These are phyloP conservation scores for Perilla frutescens DNA, from an alignment of 257 asterid species.

Conservation along the genomic window DNA sequence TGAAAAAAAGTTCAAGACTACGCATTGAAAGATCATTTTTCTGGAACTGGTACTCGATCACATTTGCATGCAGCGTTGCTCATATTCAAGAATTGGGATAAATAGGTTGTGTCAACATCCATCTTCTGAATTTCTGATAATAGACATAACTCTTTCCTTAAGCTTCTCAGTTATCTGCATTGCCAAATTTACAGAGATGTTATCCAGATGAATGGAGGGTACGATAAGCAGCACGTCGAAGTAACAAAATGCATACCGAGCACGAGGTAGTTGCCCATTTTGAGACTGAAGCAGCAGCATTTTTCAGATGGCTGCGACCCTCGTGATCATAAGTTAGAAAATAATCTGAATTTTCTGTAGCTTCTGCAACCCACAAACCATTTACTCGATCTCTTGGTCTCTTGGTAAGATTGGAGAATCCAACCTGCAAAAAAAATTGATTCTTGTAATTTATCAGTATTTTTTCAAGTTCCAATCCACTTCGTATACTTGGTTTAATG, in stretches of 20 bases:
- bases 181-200: slow-evolving; percentile 25
- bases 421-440: slow-evolving; percentile 61
- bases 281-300: slow-evolving; percentile 59
- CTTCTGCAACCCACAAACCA: slow-evolving; percentile 94
- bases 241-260: slow-evolving; percentile 50
- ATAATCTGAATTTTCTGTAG: slow-evolving; percentile 83
- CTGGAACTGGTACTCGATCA: not conserved
- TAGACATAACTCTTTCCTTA: slow-evolving; percentile 55
- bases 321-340: slow-evolving; percentile 57
- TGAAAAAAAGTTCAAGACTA: slow-evolving; percentile 1
- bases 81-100: slow-evolving; percentile 23
- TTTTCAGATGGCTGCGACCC: slow-evolving; percentile 62
- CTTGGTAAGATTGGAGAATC: slow-evolving; percentile 83
- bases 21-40: slow-evolving; percentile 1
- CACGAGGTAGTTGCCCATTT: slow-evolving; percentile 73
- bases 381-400: slow-evolving; percentile 69
- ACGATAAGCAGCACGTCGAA: slow-evolving; percentile 16
- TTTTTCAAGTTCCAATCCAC: not conserved
- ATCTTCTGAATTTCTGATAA: slow-evolving; percentile 50
- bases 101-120: slow-evolving; percentile 42
- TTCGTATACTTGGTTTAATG: not conserved
- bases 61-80: slow-evolving; percentile 18
- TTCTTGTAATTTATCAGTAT: not conserved
- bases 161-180: slow-evolving; percentile 67
- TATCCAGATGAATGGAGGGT: not conserved